phyloP scores from a whole-genome alignment of 345 rosid species.

The Luvunga scandens region DNA sequence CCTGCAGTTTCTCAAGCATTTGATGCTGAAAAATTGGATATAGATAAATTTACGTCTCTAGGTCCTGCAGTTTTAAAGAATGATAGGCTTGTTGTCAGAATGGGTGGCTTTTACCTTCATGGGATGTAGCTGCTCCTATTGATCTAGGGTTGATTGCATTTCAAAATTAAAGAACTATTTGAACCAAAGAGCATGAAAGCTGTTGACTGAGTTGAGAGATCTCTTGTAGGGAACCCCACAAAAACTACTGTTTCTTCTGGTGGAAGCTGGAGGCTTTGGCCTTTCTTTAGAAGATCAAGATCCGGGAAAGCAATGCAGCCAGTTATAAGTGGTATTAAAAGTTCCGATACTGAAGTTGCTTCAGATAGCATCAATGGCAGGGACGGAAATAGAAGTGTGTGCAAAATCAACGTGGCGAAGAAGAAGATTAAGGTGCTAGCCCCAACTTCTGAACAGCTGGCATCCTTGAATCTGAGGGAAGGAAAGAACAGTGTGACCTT shows the following conservation, averaged over 20 bases:
- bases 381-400: conserved; percentile 30
- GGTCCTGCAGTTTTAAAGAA: conserved; percentile 50
- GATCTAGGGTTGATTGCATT: conserved; percentile 49
- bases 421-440: conserved; percentile 51
- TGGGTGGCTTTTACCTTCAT: conserved; percentile 50
- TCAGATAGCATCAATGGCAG: conserved; percentile 22
- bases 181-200: conserved; percentile 60
- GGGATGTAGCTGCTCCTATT: conserved; percentile 62
- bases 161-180: conserved; percentile 43
- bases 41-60: conserved; percentile 42
- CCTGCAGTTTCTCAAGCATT: conserved; percentile 66
- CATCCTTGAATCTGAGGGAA: conserved; percentile 73
- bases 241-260: conserved; percentile 31
- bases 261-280: conserved; percentile 92
- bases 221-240: conserved; percentile 40
- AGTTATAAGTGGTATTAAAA: conserved; percentile 25
- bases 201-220: conserved; percentile 45
- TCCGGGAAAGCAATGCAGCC: conserved; percentile 32
- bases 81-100: conserved; percentile 54
- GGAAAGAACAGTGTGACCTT: conserved; percentile 76
- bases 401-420: conserved; percentile 38
- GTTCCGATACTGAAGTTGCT: conserved; percentile 29
- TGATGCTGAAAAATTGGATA: conserved; percentile 52
- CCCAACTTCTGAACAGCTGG: conserved; percentile 89
- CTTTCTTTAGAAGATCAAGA: conserved; percentile 54